Conservation (phyloP, 257 asterid genomes). For the Solanum lycopersicoides region DNA sequence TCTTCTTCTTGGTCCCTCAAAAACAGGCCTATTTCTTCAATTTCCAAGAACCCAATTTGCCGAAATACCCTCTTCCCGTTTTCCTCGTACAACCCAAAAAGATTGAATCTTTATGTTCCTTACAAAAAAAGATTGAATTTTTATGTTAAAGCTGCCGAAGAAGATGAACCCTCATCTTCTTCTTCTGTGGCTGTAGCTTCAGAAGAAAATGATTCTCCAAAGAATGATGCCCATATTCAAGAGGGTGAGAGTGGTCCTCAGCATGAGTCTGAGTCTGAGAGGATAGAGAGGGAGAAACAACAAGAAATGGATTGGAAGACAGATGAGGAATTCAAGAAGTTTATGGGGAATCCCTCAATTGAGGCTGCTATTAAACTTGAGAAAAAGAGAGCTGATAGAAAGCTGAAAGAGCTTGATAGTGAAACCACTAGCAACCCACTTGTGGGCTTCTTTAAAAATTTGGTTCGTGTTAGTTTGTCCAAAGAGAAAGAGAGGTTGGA, state of each 20-base stretch:
- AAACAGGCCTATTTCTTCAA: conserved; percentile 3
- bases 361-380: conserved; percentile 97
- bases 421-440: conserved; percentile 64
- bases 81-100: conserved; percentile 17
- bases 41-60: conserved; percentile 15
- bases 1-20: conserved; percentile 20
- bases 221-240: conserved; percentile 12
- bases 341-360: conserved; percentile 95
- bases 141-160: conserved; percentile 41
- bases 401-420: conserved; percentile 63
- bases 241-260: not conserved
- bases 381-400: conserved; percentile 84
- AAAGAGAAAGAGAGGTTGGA: conserved; percentile 72
- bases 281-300: conserved; percentile 34
- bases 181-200: conserved; percentile 33
- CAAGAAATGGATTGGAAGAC: conserved; percentile 91
- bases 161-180: conserved; percentile 33
- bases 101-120: conserved; percentile 11
- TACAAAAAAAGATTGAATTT: conserved; percentile 25
- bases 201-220: conserved; percentile 29
- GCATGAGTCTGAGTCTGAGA: conserved; percentile 6
- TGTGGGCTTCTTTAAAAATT: conserved; percentile 33
- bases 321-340: conserved; percentile 82
- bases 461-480: conserved; percentile 57
- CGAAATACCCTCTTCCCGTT: conserved; percentile 7